Evolutionary conservation across 805 yeast genomes (phyloP).

Genomic region (Ogataea kodamae): DNA sequence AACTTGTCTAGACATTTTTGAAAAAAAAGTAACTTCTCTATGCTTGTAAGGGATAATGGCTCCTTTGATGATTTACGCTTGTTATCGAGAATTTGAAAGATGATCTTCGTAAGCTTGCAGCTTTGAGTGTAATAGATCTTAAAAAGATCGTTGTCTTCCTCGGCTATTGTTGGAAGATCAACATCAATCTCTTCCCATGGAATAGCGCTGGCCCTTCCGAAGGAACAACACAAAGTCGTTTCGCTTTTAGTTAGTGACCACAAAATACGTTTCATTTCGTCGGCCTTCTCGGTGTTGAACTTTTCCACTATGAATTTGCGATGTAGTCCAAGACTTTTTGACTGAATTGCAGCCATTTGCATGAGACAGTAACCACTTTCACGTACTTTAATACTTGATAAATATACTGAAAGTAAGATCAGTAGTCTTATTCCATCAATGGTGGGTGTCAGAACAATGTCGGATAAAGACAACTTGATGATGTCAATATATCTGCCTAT

Average conservation of each 20-base stretch:
- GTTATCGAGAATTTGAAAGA: slow-evolving; percentile 39
- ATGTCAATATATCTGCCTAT: slow-evolving; percentile 37
- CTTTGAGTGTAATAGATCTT: slow-evolving; percentile 34
- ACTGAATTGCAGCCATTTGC: slow-evolving; percentile 46
- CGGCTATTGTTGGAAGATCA: slow-evolving; percentile 34
- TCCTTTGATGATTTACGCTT: slow-evolving; percentile 36
- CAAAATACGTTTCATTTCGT: slow-evolving; percentile 39
- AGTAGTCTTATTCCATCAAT: slow-evolving; percentile 43
- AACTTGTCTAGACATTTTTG: slow-evolving; percentile 35
- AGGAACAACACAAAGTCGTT: slow-evolving; percentile 39
- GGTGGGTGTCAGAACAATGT: slow-evolving; percentile 42
- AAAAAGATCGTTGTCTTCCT: slow-evolving; percentile 31
- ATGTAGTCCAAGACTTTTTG: slow-evolving; percentile 47
- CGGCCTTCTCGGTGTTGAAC: slow-evolving; percentile 33
- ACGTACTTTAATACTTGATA: slow-evolving; percentile 42
- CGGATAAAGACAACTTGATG: slow-evolving; percentile 40
- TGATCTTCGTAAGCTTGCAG: slow-evolving; percentile 35
- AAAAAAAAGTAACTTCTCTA: slow-evolving; percentile 38
- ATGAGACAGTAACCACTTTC: slow-evolving; percentile 48
- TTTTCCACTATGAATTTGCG: slow-evolving; percentile 36
- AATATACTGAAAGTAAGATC: slow-evolving; percentile 40
- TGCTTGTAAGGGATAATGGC: slow-evolving; percentile 38
- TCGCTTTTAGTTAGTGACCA: slow-evolving; percentile 46
- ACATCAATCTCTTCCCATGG: slow-evolving; percentile 44
- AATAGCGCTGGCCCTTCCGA: slow-evolving; percentile 45